Evolutionary conservation across 2,329 filamentous ascomycete species (phyloP), one percentile per base, ranked within the genome.

Genomic region (Apiospora malaysiana): DNA sequence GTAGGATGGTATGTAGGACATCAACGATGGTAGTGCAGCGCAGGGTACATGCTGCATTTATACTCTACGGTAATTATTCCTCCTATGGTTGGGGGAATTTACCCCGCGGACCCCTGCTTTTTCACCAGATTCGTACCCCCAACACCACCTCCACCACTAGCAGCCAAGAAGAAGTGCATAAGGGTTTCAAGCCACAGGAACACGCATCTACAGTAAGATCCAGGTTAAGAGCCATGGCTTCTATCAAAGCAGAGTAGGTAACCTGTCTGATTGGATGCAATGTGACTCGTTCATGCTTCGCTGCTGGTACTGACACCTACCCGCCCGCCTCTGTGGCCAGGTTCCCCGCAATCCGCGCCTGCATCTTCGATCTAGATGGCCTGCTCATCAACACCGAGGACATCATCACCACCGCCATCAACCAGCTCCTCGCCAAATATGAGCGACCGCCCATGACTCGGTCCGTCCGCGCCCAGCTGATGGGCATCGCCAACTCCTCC

Each of bases 351-450:
- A 85, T 93, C 72, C 86, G 90, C 72, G 91, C 91, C 72, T 92
- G 90, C 80, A 88, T 94, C 72, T 93, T 94, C 80, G 92, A 93
- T 83, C 77, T 93, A 91, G 91, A 93, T 80, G 92, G 92, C 71
- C 87, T 93, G 56, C 84, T 93, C 65, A 91, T 93, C 80, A 87
- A 93, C 80, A 89, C 88, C 40, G 92, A 94, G 81, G 92, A 93
- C 78, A 86, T 90, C 71, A 92, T 93, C 81, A 91, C 90, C 5
- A 77, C 83, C 27, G 86, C 88, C 78, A 91, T 88, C 23, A 92
- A 93, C 79, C 82, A 85, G 23, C 85, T 93, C 47, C 87, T 93
- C 8, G 80, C 81, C 69, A 86, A 89, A 76, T 89, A 91, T 76
- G 85, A 84, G 73, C 87, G 87, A 69, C 90, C 91, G 1, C 72